These are phyloP conservation scores for Leersia perrieri DNA, from an alignment of 176 grass and related monocot genomes.

Conservation along the genomic window DNA sequence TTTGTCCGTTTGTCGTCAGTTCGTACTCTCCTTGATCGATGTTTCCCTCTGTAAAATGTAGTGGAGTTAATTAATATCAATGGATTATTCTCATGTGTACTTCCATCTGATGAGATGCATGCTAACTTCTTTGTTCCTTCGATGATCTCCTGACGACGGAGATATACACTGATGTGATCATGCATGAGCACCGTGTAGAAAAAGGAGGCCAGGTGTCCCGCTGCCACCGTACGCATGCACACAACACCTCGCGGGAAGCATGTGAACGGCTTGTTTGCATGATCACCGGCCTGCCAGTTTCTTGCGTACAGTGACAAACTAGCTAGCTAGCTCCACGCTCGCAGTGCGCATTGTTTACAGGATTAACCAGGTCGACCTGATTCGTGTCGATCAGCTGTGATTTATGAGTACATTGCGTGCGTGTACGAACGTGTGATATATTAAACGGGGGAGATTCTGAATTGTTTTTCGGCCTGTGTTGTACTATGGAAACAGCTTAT, in stretches of 20 bases:
- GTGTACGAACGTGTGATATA: slow-evolving; percentile 18
- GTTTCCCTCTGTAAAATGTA: slow-evolving; percentile 37
- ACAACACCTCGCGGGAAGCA: slow-evolving; percentile 24
- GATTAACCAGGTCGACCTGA: background rate
- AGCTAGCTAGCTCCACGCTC: background rate
- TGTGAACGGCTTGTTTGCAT: slow-evolving; percentile 43
- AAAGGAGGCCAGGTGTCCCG: background rate
- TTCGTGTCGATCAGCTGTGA: slow-evolving; percentile 27
- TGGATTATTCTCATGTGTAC: background rate
- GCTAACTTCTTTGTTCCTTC: slow-evolving; percentile 13
- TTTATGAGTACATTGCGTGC: background rate
- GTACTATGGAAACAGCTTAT: slow-evolving; percentile 40
- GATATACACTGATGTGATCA: background rate
- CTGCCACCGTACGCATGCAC: background rate
- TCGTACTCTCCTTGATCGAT: background rate
- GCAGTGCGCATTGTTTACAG: background rate
- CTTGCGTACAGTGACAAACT: slow-evolving; percentile 25
- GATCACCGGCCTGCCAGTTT: slow-evolving; percentile 26
- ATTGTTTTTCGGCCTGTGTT: slow-evolving; percentile 32
- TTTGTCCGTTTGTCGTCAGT: background rate
- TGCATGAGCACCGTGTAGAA: background rate
- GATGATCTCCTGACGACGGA: slow-evolving; percentile 26
- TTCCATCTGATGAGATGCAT: background rate
- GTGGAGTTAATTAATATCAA: slow-evolving; percentile 12
- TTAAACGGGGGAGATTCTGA: background rate